phyloP scores from a whole-genome alignment of 2,329 filamentous ascomycete species.

The Plenodomus tracheiphilus region DNA sequence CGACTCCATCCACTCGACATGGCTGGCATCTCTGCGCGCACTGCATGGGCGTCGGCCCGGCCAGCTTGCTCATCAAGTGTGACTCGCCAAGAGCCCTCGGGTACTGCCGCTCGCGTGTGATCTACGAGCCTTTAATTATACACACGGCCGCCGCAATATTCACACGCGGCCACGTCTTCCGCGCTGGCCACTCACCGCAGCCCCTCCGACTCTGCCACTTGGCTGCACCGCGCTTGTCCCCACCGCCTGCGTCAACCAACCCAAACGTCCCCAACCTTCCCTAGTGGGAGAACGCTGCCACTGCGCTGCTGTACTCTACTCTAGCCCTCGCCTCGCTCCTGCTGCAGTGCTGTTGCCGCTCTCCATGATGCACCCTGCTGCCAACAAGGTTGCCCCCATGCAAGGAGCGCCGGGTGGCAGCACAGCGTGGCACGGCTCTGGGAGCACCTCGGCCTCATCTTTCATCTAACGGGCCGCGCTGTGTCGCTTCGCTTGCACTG shows the following conservation, averaged over 20 bases:
- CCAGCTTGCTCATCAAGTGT: slow-evolving; percentile 24
- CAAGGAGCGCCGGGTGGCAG: slow-evolving; percentile 3
- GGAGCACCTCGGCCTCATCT: slow-evolving; percentile 25
- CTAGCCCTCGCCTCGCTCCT: neutral
- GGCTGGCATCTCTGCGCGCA: slow-evolving; percentile 12
- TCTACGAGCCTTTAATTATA: slow-evolving; percentile 26
- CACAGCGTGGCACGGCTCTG: slow-evolving; percentile 8
- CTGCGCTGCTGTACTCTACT: no score
- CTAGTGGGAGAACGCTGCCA: no score
- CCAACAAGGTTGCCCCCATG: neutral
- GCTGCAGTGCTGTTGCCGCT: neutral
- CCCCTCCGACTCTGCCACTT: neutral
- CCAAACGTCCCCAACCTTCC: neutral
- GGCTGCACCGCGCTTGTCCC: slow-evolving; percentile 5
- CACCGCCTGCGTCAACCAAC: neutral
- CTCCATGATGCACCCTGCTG: neutral
- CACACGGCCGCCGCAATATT: slow-evolving; percentile 5
- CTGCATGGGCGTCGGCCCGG: slow-evolving; percentile 19
- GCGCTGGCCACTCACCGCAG: slow-evolving; percentile 3
- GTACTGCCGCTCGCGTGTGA: slow-evolving; percentile 27
- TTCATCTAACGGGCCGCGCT: slow-evolving; percentile 22
- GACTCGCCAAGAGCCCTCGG: slow-evolving; percentile 21
- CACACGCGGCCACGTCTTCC: neutral
- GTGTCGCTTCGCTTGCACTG: slow-evolving; percentile 19
- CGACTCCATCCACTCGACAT: no score